A percentile compares a stretch with the other conserved stretches of the same genome.
phyloP scores from a whole-genome alignment of 1,284 basidiomycete species.

The Irpex rosettiformis region DNA sequence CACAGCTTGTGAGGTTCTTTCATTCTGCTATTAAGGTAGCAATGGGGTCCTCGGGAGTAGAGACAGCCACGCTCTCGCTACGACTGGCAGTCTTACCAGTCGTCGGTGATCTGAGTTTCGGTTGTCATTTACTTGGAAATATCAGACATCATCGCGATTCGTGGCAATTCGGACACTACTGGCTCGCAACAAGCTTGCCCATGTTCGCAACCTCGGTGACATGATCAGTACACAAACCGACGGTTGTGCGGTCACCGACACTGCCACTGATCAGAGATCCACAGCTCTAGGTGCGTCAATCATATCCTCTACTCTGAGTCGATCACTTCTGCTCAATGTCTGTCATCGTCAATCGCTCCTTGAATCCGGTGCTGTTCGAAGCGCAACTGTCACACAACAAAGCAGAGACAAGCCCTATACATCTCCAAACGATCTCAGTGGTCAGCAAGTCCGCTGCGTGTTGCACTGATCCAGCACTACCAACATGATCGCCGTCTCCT shows the following conservation, averaged over 20 bases:
- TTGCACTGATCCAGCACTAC: not conserved
- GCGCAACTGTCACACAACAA: conserved; percentile 2
- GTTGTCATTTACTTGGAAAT: not conserved
- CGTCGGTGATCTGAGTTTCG: not conserved
- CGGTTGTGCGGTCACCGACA: conserved; percentile 5
- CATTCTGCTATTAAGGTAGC: not conserved
- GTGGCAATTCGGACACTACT: not conserved
- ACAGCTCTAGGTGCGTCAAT: conserved; percentile 6
- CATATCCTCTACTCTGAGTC: conserved; percentile 1
- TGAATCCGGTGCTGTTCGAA: not conserved
- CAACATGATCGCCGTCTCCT: conserved; percentile 4
- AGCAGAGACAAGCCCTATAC: not conserved
- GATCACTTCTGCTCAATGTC: conserved; percentile 2
- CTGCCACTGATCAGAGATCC: conserved; percentile 13
- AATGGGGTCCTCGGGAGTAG: not conserved
- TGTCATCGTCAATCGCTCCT: not conserved
- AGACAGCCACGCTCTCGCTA: not conserved
- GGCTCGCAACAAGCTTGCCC: not conserved
- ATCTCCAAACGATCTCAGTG: not conserved
- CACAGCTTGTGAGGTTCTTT: not conserved
- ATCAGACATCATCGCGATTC: not conserved
- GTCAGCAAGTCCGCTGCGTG: not conserved
- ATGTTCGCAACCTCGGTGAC: not conserved
- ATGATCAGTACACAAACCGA: conserved; percentile 3
- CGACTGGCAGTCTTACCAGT: not conserved